Evolutionary conservation across 2,329 filamentous ascomycete species (phyloP), one percentile per base, ranked within the genome.

Genomic region (Exophiala xenobiotica): DNA sequence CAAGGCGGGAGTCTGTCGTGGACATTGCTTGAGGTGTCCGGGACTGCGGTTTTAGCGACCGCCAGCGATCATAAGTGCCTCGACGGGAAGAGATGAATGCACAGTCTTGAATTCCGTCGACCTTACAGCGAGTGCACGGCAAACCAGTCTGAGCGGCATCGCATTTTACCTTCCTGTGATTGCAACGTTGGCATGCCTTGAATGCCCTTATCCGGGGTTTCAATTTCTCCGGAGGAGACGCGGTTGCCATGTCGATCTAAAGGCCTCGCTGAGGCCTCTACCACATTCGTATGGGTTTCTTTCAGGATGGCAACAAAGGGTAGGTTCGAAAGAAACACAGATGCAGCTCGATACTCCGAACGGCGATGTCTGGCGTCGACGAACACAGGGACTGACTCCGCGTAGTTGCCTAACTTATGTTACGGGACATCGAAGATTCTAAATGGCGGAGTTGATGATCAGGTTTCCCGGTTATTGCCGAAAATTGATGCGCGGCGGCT

Each of bases 161-260:
- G 24, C 50, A 53, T 43, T 48, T 53, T n/a, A 47, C 40, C 33
- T 53, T 53, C 11, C 45, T 35, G 22, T 39, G 27, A 24, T 47
- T 53, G 45, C 50, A 53, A 37, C 50, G 39, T 14, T 53, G 50
- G 33, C 50, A 53, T 11, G 50, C 50, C 22, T 49, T 53, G 45
- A 47, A 43, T 38, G 50, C 50, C 39, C 50, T 40, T 24, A 26
- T 40, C 26, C 50, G 42, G 7, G 4, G 19, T 20, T 18, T n/a
- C 7, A 18, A 4, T 6, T 12, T 48, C 3, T 41, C 24, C 37
- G n/a, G 12, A 5, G 31, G 18, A 16, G 31, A 12, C n/a, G 5
- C 9, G 8, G 20, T n/a, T n/a, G 37, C 16, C 37, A 39, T 39
- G 18, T 39, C 12, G 20, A n/a, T n/a, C n/a, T n/a, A n/a, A n/a